These are phyloP conservation scores for Cercospora brassicicola DNA, from an alignment of 2,329 filamentous ascomycete species.

Conservation along the genomic window DNA sequence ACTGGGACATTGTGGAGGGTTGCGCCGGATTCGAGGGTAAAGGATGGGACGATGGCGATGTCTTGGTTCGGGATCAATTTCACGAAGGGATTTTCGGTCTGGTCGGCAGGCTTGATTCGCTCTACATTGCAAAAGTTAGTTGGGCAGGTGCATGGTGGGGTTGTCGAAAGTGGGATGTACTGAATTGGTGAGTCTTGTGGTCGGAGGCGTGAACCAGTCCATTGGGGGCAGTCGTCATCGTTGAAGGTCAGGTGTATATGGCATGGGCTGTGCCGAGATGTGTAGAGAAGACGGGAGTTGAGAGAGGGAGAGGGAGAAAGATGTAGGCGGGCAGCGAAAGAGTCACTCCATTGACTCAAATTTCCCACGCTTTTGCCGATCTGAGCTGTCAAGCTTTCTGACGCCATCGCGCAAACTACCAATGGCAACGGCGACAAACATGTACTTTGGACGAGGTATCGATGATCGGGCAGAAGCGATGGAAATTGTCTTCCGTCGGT, in stretches of 20 bases:
- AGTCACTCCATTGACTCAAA: slow-evolving; percentile 3
- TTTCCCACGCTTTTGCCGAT: not conserved
- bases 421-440: not conserved
- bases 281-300: not conserved
- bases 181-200: slow-evolving; percentile 21
- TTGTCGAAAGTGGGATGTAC: slow-evolving; percentile 10
- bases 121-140: slow-evolving; percentile 26
- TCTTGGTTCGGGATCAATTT: slow-evolving; percentile 83
- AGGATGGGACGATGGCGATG: slow-evolving; percentile 81
- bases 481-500: not conserved
- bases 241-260: slow-evolving; percentile 2
- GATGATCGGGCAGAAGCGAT: not conserved
- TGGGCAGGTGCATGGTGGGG: not conserved
- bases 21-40: slow-evolving; percentile 89
- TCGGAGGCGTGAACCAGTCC: slow-evolving; percentile 34
- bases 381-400: not conserved
- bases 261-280: slow-evolving; percentile 3
- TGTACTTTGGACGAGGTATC: not conserved
- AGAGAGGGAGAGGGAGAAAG: not conserved
- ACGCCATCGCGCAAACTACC: slow-evolving; percentile 7
- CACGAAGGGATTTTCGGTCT: slow-evolving; percentile 90
- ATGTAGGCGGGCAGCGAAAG: not conserved
- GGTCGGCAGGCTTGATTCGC: slow-evolving; percentile 43
- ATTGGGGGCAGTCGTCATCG: slow-evolving; percentile 31
- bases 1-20: slow-evolving; percentile 72